Conservation (phyloP, 768 basidiomycete species). For the Amanita rubescens region DNA sequence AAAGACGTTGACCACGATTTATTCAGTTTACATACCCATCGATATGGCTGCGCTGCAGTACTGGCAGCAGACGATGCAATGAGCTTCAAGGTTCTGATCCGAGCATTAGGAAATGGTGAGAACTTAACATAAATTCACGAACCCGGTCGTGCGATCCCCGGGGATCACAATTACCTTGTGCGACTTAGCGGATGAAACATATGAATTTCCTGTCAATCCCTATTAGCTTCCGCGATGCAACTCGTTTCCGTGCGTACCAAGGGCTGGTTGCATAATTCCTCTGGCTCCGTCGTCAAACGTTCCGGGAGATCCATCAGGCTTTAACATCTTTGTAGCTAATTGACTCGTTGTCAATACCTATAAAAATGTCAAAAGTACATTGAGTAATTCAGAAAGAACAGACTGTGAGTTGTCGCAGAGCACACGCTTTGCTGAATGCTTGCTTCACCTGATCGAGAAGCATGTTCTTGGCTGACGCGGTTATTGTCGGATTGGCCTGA, state of each 20-base stretch:
- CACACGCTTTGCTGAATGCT: neutral
- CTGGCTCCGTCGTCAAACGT: constrained; percentile 57
- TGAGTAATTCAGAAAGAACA: neutral
- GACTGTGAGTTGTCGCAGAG: constrained; percentile 6
- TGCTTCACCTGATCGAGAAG: constrained; percentile 44
- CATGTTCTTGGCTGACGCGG: constrained; percentile 28
- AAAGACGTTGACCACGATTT: neutral
- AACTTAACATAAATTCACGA: neutral
- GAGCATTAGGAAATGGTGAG: neutral
- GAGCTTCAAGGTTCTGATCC: neutral
- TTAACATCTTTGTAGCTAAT: constrained; percentile 60
- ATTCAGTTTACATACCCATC: neutral
- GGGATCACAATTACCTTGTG: constrained; percentile 17
- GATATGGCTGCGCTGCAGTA: neutral
- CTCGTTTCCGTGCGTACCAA: constrained; percentile 33
- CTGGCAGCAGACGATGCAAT: neutral
- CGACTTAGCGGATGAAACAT: constrained; percentile 32
- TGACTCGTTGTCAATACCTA: constrained; percentile 55
- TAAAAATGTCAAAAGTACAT: constrained; percentile 2
- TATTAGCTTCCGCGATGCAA: neutral
- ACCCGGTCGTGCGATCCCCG: constrained; percentile 14
- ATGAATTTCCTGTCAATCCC: constrained; percentile 20
- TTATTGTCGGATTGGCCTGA: constrained; percentile 38
- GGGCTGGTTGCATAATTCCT: constrained; percentile 59
- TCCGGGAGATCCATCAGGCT: constrained; percentile 55